A percentile compares a stretch with the other conserved stretches of the same genome.
Evolutionary conservation across 257 asterid species (phyloP).

Genomic region (Nyctanthes arbortristis): DNA sequence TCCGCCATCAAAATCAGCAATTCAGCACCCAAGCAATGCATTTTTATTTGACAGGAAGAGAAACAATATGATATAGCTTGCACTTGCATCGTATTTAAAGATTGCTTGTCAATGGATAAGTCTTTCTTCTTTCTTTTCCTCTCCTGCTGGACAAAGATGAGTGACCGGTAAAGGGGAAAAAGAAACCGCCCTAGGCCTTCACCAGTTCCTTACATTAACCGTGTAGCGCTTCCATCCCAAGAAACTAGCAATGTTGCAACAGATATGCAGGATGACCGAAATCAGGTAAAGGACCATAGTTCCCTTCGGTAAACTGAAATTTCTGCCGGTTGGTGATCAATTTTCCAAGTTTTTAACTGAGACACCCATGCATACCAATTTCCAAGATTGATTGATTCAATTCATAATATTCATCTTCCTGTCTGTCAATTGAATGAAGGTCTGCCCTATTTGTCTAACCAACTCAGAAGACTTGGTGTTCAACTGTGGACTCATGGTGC

Average conservation of each 20-base stretch:
- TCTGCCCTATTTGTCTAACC: conserved; percentile 70
- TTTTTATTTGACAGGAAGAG: too few species aligned
- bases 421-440: conserved; percentile 36
- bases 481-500: conserved; percentile 82
- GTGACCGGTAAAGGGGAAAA: conserved; percentile 62
- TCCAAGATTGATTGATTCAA: too few species aligned
- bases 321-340: background rate
- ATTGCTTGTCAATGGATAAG: background rate
- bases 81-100: background rate
- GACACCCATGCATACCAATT: background rate
- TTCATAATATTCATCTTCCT: background rate
- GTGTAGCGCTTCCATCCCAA: conserved; percentile 27
- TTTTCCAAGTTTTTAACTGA: background rate
- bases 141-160: conserved; percentile 37
- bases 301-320: too few species aligned
- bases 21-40: too few species aligned
- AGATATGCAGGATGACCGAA: conserved; percentile 44
- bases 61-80: too few species aligned
- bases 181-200: conserved; percentile 62
- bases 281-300: conserved; percentile 51
- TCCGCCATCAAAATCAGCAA: too few species aligned
- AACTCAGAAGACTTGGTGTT: conserved; percentile 64
- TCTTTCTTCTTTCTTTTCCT: conserved; percentile 12
- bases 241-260: conserved; percentile 32
- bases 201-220: conserved; percentile 51